Percentiles rank a stretch among this genome's conserved stretches.
These are phyloP conservation scores for Candida silvatica DNA, from an alignment of 805 yeast genomes.

Conservation along the genomic window DNA sequence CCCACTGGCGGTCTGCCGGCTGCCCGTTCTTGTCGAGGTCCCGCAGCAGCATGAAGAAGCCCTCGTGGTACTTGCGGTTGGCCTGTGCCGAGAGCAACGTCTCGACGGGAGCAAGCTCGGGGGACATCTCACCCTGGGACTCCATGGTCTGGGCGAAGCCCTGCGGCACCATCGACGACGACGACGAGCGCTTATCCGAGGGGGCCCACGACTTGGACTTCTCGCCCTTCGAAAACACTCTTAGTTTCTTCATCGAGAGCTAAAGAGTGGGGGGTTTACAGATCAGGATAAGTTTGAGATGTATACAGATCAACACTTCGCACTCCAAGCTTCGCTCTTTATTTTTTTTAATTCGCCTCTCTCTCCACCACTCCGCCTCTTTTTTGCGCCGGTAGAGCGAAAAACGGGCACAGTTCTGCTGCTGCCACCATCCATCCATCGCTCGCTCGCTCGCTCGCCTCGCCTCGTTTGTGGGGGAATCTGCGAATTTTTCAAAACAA, in stretches of 20 bases:
- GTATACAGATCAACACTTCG: too few relatives aligned
- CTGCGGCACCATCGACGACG: slow-evolving; percentile 3
- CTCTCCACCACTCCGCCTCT: too few relatives aligned
- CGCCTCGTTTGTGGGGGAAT: too few relatives aligned
- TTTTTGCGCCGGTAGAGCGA: too few relatives aligned
- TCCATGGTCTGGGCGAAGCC: slow-evolving; percentile 15
- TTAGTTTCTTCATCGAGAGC: slow-evolving; percentile 15
- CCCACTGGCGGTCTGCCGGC: slow-evolving; percentile 80
- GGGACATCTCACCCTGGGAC: slow-evolving; percentile 22
- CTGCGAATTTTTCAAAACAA: too few relatives aligned
- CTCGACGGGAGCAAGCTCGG: slow-evolving; percentile 59
- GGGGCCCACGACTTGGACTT: slow-evolving; percentile 4
- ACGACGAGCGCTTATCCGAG: slow-evolving; percentile 1
- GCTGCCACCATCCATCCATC: too few relatives aligned
- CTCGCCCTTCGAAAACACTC: slow-evolving; percentile 13
- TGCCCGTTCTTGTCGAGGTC: slow-evolving; percentile 80
- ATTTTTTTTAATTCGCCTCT: too few relatives aligned
- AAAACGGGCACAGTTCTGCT: too few relatives aligned
- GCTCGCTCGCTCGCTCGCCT: too few relatives aligned
- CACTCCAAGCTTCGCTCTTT: too few relatives aligned
- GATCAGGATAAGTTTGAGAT: too few relatives aligned
- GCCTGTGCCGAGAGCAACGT: slow-evolving; percentile 66
- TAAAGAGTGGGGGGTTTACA: background rate
- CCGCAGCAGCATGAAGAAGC: slow-evolving; percentile 63
- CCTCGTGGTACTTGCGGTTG: slow-evolving; percentile 69